Conservation (phyloP, 768 basidiomycete species). For the Tricholomella constricta region DNA sequence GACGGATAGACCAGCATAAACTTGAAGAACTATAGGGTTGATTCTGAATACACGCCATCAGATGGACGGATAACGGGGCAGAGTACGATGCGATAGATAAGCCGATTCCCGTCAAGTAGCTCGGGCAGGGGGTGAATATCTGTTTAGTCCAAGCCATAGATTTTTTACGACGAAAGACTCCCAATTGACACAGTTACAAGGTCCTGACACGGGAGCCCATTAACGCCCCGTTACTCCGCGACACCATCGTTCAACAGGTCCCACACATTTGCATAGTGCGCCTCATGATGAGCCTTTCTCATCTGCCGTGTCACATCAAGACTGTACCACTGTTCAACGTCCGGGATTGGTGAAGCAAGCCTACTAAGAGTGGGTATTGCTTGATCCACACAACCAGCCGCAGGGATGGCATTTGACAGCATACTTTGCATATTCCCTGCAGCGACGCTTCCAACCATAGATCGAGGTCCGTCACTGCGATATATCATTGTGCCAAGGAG, state of each 20-base stretch:
- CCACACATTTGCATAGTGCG: constrained; percentile 53
- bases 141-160: constrained; percentile 50
- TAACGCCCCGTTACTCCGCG: too few relatives aligned
- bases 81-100: constrained; percentile 64
- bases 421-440: constrained; percentile 54
- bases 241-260: constrained; percentile 25
- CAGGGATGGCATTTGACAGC: constrained; percentile 71
- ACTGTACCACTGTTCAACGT: constrained; percentile 53
- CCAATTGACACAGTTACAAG: constrained; percentile 44
- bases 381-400: constrained; percentile 44
- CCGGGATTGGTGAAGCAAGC: constrained; percentile 67
- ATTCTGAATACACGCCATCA: constrained; percentile 13
- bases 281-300: constrained; percentile 50
- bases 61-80: constrained; percentile 73
- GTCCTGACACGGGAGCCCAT: too few relatives aligned
- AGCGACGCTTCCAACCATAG: constrained; percentile 46
- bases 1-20: constrained; percentile 44
- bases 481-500: constrained; percentile 45
- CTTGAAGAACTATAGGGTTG: not conserved
- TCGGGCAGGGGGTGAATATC: constrained; percentile 1
- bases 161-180: constrained; percentile 68
- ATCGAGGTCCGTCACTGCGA: constrained; percentile 43
- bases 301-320: constrained; percentile 59
- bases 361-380: constrained; percentile 65
- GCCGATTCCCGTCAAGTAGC: constrained; percentile 1